Conservation (phyloP, 179 eudicot species). For the Corrigiola litoralis region DNA sequence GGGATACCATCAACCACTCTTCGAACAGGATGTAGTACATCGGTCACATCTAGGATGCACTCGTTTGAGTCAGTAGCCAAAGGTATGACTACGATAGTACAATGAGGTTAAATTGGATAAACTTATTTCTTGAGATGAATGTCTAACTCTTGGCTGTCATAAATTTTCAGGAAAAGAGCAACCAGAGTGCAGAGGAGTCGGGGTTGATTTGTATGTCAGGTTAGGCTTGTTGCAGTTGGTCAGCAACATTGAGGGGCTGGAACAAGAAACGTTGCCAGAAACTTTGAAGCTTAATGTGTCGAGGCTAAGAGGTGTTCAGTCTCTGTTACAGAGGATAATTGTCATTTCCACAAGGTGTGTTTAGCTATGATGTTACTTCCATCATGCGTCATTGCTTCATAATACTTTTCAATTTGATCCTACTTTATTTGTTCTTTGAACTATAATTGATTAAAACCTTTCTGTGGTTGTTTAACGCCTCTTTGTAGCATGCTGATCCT, state of each 20-base stretch:
- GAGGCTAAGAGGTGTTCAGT: constrained; percentile 68
- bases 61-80: constrained; percentile 16
- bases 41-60: constrained; percentile 23
- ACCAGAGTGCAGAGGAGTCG: constrained; percentile 78
- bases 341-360: constrained; percentile 72
- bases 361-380: not conserved
- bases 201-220: constrained; percentile 64
- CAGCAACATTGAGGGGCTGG: constrained; percentile 56
- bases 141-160: not conserved
- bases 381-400: not conserved
- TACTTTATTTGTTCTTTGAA: too few relatives aligned
- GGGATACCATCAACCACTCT: constrained; percentile 53
- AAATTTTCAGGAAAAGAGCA: constrained; percentile 36
- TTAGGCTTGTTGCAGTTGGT: constrained; percentile 75
- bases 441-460: too few relatives aligned
- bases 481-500: constrained; percentile 67
- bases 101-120: not conserved
- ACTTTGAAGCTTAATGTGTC: constrained; percentile 67
- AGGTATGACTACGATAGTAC: constrained; percentile 25
- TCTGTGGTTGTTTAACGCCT: too few relatives aligned
- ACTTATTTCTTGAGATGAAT: not conserved
- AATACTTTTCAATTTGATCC: too few relatives aligned
- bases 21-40: constrained; percentile 67
- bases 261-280: constrained; percentile 62
- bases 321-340: constrained; percentile 72